These are phyloP conservation scores for Chernovozyma sophiae-reginae DNA, from an alignment of 1,139 yeast species.

Conservation along the genomic window DNA sequence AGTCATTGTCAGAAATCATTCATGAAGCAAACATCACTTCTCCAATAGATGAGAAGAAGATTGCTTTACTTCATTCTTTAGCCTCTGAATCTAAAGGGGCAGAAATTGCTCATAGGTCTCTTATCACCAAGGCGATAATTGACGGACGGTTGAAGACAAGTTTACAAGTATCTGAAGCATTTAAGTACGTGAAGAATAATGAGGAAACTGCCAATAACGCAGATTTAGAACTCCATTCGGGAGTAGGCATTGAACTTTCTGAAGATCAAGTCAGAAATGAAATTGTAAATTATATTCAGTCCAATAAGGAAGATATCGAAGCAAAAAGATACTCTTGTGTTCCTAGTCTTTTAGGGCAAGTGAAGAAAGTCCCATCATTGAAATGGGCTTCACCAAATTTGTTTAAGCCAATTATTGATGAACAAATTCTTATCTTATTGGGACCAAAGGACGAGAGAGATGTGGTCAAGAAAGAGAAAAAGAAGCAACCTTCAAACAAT, in stretches of 20 bases:
- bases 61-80: constrained; percentile 67
- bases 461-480: constrained; percentile 73
- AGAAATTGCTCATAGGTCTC: constrained; percentile 39
- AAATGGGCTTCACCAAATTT: constrained; percentile 90
- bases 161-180: constrained; percentile 80
- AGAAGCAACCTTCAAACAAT: constrained; percentile 37
- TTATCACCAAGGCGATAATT: constrained; percentile 57
- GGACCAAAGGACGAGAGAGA: constrained; percentile 99
- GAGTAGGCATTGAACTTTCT: constrained; percentile 76
- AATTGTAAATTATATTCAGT: constrained; percentile 57
- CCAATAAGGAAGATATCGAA: constrained; percentile 54
- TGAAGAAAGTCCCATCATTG: constrained; percentile 66
- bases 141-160: constrained; percentile 62
- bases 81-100: constrained; percentile 62
- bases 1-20: constrained; percentile 55
- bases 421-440: constrained; percentile 57
- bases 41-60: constrained; percentile 41
- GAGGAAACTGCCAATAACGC: constrained; percentile 34
- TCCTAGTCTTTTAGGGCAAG: constrained; percentile 71
- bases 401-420: constrained; percentile 85
- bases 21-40: constrained; percentile 26
- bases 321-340: constrained; percentile 74
- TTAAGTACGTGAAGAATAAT: constrained; percentile 55
- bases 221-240: constrained; percentile 60
- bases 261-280: constrained; percentile 58